Percentiles rank a stretch among this genome's conserved stretches.
These are phyloP conservation scores for Verticillium isaacii DNA, from an alignment of 2,329 filamentous ascomycete species.

Conservation along the genomic window DNA sequence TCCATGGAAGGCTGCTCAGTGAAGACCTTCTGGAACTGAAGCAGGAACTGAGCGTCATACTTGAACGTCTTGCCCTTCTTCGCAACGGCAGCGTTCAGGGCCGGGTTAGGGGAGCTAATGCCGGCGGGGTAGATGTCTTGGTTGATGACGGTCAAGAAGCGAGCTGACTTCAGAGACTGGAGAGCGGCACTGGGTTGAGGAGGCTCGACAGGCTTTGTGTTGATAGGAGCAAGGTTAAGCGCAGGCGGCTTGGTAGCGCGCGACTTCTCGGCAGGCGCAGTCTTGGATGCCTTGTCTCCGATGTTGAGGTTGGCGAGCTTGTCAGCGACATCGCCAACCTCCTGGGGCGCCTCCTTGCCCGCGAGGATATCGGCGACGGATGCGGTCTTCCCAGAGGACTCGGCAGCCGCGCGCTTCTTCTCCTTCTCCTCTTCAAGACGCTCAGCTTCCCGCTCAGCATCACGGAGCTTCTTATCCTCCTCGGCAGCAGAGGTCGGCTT, in stretches of 20 bases:
- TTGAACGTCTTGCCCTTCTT: conserved; percentile 83
- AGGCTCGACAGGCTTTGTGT: conserved; percentile 81
- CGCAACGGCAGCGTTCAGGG: conserved; percentile 73
- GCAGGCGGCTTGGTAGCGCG: conserved; percentile 68
- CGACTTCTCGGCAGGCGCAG: conserved; percentile 53
- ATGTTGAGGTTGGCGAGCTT: conserved; percentile 51
- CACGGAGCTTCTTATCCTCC: conserved; percentile 62
- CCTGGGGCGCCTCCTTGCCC: conserved; percentile 34
- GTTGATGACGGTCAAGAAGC: conserved; percentile 76
- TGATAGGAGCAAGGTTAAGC: conserved; percentile 79
- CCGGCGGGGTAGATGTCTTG: conserved; percentile 78
- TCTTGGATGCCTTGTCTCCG: conserved; percentile 32
- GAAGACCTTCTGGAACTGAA: conserved; percentile 95
- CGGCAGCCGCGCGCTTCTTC: conserved; percentile 45
- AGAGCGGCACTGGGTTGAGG: conserved; percentile 91
- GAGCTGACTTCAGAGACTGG: conserved; percentile 86
- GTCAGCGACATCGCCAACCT: conserved; percentile 35
- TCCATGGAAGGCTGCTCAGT: conserved; percentile 94
- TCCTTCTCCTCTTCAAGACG: conserved; percentile 68
- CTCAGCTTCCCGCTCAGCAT: conserved; percentile 69
- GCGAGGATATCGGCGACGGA: conserved; percentile 49
- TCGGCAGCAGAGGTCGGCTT: conserved; percentile 49
- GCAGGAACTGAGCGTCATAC: conserved; percentile 90
- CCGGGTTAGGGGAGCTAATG: conserved; percentile 85
- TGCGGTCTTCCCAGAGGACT: conserved; percentile 41